Evolutionary conservation across 257 asterid genomes (phyloP), one percentile per base, ranked within the genome.

Genomic region (Solanum neorickii): DNA sequence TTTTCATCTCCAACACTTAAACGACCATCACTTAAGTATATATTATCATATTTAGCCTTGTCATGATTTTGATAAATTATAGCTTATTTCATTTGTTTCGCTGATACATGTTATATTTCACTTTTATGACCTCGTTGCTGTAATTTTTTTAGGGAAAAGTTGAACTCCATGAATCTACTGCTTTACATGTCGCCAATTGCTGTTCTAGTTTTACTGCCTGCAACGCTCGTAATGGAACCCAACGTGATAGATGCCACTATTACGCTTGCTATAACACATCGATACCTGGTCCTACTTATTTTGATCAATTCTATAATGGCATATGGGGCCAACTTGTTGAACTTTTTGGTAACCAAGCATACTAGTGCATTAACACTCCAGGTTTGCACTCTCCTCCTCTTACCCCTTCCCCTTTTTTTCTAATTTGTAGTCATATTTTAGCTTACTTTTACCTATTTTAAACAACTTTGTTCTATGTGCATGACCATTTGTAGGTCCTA

Each of bases 121-220:
- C 49, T 14, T 78, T 27, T 16, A 66, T 47, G 69, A 47, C 85
- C 44, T 16, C 29, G 3, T 80, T 46, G 9, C 15, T 44, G 27
- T 10, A 8, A 44, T 15, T 46, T 15, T 33, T 78, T 49, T 31
- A 90, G 92, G 86, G 92, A 90, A 85, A 90, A 87, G 60, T 78
- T 90, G 75, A 90, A 90, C 82, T 90, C 92, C 62, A 90, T 90
- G 92, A 90, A 90, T 88, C 85, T 90, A 56, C 90, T 90, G 72
- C 86, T 90, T 87, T 90, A 90, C 89, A 90, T 90, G 92, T 90
- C 92, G 12, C 92, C 92, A 16, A 84, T 90, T 20, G 92, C 92
- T 84, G 91, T 90, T 69, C 86, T 90, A 62, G 83, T 88, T 35
- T 83, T 90, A 39, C 87, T 90, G 66, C 92, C 92, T 18, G 92